phyloP scores from a whole-genome alignment of 305 asterid genomes.

The Fraxinus nigra region DNA sequence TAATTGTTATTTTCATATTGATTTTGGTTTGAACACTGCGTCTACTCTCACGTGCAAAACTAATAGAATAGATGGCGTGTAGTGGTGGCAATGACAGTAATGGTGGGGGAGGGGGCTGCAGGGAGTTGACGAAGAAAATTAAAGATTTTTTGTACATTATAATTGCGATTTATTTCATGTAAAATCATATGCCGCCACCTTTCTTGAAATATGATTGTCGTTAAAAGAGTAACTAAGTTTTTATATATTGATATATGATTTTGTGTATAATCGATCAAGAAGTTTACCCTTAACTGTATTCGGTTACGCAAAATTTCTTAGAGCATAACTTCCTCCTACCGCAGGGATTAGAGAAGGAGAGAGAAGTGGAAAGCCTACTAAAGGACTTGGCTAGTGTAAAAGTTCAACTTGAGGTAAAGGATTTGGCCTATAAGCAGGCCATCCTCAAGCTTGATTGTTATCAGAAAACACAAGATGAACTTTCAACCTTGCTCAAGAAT shows the following conservation, averaged over 20 bases:
- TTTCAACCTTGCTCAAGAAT: conserved; percentile 34
- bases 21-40: not conserved
- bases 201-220: not conserved
- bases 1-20: not conserved
- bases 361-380: conserved; percentile 30
- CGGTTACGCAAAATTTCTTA: not conserved
- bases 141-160: not conserved
- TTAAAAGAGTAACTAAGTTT: not conserved
- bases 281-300: not conserved
- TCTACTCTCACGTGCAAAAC: not conserved
- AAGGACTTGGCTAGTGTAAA: conserved; percentile 15
- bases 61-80: not conserved
- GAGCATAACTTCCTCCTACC: not conserved
- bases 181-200: not conserved
- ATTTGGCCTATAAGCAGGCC: conserved; percentile 50
- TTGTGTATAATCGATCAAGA: not conserved
- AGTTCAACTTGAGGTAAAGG: conserved; percentile 49
- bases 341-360: conserved; percentile 30
- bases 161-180: not conserved
- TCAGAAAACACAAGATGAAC: conserved; percentile 44
- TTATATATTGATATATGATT: not conserved
- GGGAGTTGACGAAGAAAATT: not conserved
- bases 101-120: not conserved
- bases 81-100: not conserved
- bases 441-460: conserved; percentile 43